Conservation (phyloP, 1,284 basidiomycete genomes). For the Cutaneotrichosporon sp. region DNA sequence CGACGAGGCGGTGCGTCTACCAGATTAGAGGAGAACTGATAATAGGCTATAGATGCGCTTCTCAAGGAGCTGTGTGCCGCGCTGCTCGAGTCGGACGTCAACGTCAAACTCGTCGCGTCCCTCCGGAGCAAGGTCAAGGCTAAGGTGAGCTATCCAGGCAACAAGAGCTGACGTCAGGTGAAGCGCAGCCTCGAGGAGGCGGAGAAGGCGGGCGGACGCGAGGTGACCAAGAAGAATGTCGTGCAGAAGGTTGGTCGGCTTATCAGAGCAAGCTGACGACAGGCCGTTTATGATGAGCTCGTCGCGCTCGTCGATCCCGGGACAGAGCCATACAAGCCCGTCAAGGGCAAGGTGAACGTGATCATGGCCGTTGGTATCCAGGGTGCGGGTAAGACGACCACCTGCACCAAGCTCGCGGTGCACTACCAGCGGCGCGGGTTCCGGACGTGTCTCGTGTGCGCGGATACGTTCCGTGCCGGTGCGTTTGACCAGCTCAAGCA, state of each 20-base stretch:
- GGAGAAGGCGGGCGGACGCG: conserved; percentile 72
- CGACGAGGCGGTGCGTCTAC: conserved; percentile 72
- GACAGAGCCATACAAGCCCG: conserved; percentile 91
- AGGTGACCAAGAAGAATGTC: conserved; percentile 76
- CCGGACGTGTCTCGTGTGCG: conserved; percentile 97
- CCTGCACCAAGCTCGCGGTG: conserved; percentile 94
- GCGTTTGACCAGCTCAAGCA: conserved; percentile 94
- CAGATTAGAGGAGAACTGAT: conserved; percentile 9
- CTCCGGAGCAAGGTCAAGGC: conserved; percentile 85
- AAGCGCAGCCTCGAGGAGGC: conserved; percentile 59
- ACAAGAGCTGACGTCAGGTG: conserved; percentile 30
- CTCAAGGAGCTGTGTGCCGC: conserved; percentile 95
- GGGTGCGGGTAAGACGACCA: conserved; percentile 98
- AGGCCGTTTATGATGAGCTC: conserved; percentile 97
- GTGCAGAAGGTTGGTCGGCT: conserved; percentile 74
- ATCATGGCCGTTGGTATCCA: conserved; percentile 98
- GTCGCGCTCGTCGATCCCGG: conserved; percentile 93
- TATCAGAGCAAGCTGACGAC: conserved; percentile 9
- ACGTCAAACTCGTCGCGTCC: conserved; percentile 90
- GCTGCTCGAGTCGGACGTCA: conserved; percentile 94
- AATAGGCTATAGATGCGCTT: conserved; percentile 82
- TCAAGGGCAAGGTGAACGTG: conserved; percentile 90
- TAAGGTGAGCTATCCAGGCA: conserved; percentile 61
- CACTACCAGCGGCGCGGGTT: conserved; percentile 97
- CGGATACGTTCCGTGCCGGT: conserved; percentile 98